Percentiles rank a stretch among this genome's conserved stretches.
Evolutionary conservation across 78 protist genomes (phyloP).

Genomic region (Dictyostelium firmibasis): DNA sequence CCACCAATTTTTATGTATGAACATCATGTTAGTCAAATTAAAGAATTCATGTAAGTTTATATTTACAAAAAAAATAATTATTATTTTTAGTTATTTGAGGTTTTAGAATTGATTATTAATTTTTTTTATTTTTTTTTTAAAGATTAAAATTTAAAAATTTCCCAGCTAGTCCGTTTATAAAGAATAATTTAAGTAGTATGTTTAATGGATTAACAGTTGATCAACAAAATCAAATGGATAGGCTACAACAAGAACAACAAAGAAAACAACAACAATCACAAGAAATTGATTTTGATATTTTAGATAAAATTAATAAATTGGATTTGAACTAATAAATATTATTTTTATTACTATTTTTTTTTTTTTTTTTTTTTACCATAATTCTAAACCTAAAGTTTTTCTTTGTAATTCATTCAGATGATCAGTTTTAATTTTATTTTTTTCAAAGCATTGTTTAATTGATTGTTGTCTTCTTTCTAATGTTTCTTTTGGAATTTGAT

Average conservation of each 20-base stretch:
- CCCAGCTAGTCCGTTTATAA: background rate
- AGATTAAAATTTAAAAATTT: background rate
- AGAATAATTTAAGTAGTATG: background rate
- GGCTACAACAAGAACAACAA: background rate
- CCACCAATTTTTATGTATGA: constrained; percentile 7
- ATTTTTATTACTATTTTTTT: background rate
- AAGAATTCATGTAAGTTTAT: background rate
- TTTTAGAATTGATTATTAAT: background rate
- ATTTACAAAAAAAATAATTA: too few species aligned
- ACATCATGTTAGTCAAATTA: background rate
- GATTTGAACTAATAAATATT: background rate
- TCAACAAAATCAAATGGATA: background rate
- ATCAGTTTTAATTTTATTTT: background rate
- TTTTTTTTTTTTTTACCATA: background rate
- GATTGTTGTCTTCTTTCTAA: background rate
- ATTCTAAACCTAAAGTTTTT: constrained; percentile 22
- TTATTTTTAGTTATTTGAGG: background rate
- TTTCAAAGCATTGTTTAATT: constrained; percentile 15
- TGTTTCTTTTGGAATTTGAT: constrained; percentile 17
- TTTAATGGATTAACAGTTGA: background rate
- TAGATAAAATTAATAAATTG: constrained; percentile 2
- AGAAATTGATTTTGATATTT: constrained; percentile 12
- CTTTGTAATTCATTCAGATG: background rate
- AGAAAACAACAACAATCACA: background rate
- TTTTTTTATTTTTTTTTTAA: background rate